A percentile compares a stretch with the other conserved stretches of the same genome.
These are phyloP conservation scores for Fusarium brevicatenulatum DNA, from an alignment of 2,329 filamentous ascomycete species.

Conservation along the genomic window DNA sequence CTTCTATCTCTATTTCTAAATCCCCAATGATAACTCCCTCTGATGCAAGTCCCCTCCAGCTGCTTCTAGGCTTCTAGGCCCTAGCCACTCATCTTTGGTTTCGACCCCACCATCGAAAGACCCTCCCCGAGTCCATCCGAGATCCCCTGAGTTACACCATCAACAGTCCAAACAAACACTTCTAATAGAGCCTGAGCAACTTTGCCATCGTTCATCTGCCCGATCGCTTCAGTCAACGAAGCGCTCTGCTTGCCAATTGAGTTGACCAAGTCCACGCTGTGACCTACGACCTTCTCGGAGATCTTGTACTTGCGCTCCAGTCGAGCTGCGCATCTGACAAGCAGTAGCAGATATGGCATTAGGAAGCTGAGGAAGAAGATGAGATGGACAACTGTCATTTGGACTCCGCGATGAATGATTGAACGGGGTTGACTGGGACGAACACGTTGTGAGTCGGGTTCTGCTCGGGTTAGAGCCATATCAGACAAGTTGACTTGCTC, in stretches of 20 bases:
- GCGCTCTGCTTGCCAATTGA: constrained; percentile 68
- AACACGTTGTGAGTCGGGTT: background rate
- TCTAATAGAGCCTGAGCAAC: constrained; percentile 69
- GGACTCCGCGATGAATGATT: constrained; percentile 67
- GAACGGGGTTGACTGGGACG: constrained; percentile 50
- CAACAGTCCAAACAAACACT: constrained; percentile 68
- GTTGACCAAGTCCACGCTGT: constrained; percentile 67
- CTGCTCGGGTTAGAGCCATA: background rate
- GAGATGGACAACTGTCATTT: constrained; percentile 64
- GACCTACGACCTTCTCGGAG: constrained; percentile 77
- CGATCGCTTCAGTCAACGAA: constrained; percentile 63
- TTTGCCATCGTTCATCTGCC: constrained; percentile 70
- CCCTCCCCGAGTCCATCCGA: constrained; percentile 68
- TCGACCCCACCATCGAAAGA: constrained; percentile 42
- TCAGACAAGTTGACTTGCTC: constrained; percentile 17
- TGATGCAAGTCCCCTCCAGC: background rate
- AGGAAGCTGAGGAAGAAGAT: constrained; percentile 70
- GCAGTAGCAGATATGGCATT: constrained; percentile 67
- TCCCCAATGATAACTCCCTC: constrained; percentile 2
- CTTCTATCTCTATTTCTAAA: constrained; percentile 15
- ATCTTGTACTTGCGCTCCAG: constrained; percentile 76
- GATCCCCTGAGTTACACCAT: constrained; percentile 72
- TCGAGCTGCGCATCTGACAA: constrained; percentile 64
- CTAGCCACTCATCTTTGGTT: constrained; percentile 2
- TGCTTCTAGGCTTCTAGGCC: background rate